phyloP scores from a whole-genome alignment of 2,329 filamentous ascomycete genomes.

The Seiridium unicorne region DNA sequence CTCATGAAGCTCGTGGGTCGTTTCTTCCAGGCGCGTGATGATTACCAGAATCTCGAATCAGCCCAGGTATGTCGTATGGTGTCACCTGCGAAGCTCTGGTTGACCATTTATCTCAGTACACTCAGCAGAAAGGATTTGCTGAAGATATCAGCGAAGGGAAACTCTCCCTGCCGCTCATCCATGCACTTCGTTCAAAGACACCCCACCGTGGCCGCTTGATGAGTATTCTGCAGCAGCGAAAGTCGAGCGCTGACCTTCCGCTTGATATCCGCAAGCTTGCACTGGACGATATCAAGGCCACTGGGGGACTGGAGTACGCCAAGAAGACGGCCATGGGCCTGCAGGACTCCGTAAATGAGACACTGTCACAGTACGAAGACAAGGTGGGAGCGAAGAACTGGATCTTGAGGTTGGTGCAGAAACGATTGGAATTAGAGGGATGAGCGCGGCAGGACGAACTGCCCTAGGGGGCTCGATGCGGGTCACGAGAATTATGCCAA shows the following conservation, averaged over 20 bases:
- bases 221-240: neutral
- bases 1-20: constrained; percentile 59
- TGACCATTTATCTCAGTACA: constrained; percentile 6
- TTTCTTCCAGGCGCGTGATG: constrained; percentile 61
- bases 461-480: too few relatives aligned
- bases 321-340: too few relatives aligned
- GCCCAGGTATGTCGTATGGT: neutral
- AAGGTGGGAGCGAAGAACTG: too few relatives aligned
- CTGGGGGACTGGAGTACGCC: neutral
- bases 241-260: neutral
- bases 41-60: constrained; percentile 54
- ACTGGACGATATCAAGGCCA: neutral
- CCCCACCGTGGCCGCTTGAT: neutral
- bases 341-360: too few relatives aligned
- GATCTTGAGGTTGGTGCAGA: too few relatives aligned
- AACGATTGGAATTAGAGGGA: too few relatives aligned
- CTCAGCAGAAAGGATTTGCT: constrained; percentile 11
- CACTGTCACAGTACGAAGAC: too few relatives aligned
- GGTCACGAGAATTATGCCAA: too few relatives aligned
- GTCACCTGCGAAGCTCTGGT: neutral
- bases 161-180: constrained; percentile 11
- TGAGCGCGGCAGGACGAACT: too few relatives aligned
- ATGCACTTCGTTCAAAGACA: neutral
- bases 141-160: constrained; percentile 15
- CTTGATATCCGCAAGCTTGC: neutral